These are phyloP conservation scores for Claviceps digitariae DNA, from an alignment of 2,329 filamentous ascomycete species.

Conservation along the genomic window DNA sequence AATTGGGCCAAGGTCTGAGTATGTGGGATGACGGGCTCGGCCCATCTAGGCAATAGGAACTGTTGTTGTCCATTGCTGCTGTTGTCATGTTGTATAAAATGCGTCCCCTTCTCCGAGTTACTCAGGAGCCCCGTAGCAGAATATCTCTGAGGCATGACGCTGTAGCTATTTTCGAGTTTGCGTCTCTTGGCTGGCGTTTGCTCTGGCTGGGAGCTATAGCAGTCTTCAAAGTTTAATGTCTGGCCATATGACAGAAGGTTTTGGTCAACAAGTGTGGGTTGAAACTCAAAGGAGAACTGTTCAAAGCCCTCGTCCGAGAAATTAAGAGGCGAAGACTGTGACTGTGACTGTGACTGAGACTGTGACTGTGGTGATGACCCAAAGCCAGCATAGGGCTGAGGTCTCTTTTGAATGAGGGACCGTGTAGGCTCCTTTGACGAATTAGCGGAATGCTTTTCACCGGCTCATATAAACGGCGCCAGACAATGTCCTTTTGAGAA, in stretches of 20 bases:
- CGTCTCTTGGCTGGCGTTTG: constrained; percentile 18
- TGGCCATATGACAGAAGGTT: constrained; percentile 18
- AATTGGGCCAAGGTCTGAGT: constrained; percentile 14
- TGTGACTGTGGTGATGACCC: constrained; percentile 10
- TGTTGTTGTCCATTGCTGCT: constrained; percentile 10
- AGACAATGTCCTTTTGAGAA: background rate
- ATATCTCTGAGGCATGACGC: constrained; percentile 17
- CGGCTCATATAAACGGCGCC: background rate
- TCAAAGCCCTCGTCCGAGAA: constrained; percentile 6
- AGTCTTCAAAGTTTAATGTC: constrained; percentile 18
- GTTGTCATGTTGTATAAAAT: background rate
- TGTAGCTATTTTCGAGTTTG: constrained; percentile 15
- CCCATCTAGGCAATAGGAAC: constrained; percentile 11
- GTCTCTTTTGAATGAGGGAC: constrained; percentile 16
- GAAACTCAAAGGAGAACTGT: constrained; percentile 10
- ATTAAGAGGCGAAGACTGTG: constrained; percentile 10
- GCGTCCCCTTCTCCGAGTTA: background rate
- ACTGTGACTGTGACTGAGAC: constrained; percentile 7
- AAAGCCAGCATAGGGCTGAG: constrained; percentile 14
- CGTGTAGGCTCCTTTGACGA: constrained; percentile 19
- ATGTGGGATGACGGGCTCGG: constrained; percentile 10
- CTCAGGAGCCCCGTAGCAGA: constrained; percentile 3
- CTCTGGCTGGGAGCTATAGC: constrained; percentile 14
- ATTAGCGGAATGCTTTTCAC: constrained; percentile 21
- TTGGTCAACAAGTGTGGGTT: constrained; percentile 14